A percentile compares a stretch with the other conserved stretches of the same genome.
Evolutionary conservation across 2,329 filamentous ascomycete species (phyloP).

Genomic region (Pseudohalonectria lignicola): DNA sequence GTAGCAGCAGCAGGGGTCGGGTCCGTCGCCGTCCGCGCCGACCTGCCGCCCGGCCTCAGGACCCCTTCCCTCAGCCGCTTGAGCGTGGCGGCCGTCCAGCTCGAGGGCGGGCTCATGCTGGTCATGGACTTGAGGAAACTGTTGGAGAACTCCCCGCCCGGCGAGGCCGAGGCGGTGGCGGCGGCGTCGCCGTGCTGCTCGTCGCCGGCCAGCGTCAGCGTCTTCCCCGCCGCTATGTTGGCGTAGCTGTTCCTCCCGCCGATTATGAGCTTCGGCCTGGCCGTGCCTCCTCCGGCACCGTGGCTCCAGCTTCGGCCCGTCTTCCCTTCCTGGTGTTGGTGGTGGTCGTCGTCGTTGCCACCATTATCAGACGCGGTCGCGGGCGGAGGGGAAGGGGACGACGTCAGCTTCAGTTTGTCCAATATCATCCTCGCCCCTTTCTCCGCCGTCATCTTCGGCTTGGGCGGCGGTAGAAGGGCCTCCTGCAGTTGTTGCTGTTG

Average conservation of each 20-base stretch:
- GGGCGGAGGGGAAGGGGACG: constrained; percentile 19
- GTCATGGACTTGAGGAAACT: constrained; percentile 13
- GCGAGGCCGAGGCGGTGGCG: neutral
- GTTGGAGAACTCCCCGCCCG: constrained; percentile 17
- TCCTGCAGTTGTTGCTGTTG: neutral
- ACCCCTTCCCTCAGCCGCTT: constrained; percentile 9
- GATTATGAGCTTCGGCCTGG: constrained; percentile 1
- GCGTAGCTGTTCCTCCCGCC: constrained; percentile 21
- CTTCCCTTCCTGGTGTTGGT: constrained; percentile 8
- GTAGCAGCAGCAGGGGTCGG: too few relatives aligned
- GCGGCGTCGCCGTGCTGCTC: neutral
- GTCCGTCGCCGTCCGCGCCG: too few relatives aligned
- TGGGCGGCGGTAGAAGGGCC: constrained; percentile 10
- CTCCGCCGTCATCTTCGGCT: constrained; percentile 14
- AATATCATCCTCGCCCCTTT: constrained; percentile 31
- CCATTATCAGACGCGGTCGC: constrained; percentile 4
- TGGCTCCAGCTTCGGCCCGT: neutral
- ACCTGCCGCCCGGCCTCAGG: too few relatives aligned
- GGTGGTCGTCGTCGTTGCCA: constrained; percentile 7
- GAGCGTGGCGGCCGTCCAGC: constrained; percentile 20
- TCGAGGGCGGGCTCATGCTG: constrained; percentile 13
- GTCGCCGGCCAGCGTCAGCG: neutral
- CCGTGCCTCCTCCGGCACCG: too few relatives aligned
- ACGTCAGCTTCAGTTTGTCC: constrained; percentile 26
- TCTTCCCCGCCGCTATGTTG: constrained; percentile 9